Conservation (phyloP, 306 rosid genomes). For the Fagus crenata region DNA sequence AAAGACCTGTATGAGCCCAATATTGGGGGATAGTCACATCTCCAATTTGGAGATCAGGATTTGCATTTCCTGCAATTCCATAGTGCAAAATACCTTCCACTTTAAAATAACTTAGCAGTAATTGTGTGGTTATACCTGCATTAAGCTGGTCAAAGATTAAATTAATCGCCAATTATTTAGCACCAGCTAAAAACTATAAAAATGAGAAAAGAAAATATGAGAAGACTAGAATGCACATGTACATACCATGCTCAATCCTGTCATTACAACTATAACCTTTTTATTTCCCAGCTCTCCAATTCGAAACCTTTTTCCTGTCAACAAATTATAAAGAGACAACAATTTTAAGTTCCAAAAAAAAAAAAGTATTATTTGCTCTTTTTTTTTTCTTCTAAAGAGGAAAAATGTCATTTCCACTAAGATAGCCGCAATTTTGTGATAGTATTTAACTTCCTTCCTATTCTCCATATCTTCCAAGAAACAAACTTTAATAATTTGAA, state of each 20-base stretch:
- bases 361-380: background rate
- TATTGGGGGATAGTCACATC: slow-evolving; percentile 67
- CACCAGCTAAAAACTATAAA: background rate
- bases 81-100: slow-evolving; percentile 64
- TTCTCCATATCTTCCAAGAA: too few relatives aligned
- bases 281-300: slow-evolving; percentile 53
- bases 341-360: background rate
- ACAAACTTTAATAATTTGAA: too few relatives aligned
- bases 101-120: slow-evolving; percentile 53
- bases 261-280: slow-evolving; percentile 59
- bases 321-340: slow-evolving; percentile 4
- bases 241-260: slow-evolving; percentile 69
- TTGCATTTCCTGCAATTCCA: slow-evolving; percentile 79
- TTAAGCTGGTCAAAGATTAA: slow-evolving; percentile 50
- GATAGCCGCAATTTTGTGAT: too few relatives aligned
- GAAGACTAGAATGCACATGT: background rate
- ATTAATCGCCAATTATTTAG: background rate
- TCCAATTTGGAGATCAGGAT: slow-evolving; percentile 69
- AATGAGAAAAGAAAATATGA: background rate
- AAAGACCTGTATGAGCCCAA: slow-evolving; percentile 82
- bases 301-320: slow-evolving; percentile 66
- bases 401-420: background rate
- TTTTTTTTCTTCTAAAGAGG: background rate
- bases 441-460: too few relatives aligned
- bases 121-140: slow-evolving; percentile 65